Evolutionary conservation across 495 filamentous ascomycete species (phyloP).

Genomic region (Aspergillus affinis): DNA sequence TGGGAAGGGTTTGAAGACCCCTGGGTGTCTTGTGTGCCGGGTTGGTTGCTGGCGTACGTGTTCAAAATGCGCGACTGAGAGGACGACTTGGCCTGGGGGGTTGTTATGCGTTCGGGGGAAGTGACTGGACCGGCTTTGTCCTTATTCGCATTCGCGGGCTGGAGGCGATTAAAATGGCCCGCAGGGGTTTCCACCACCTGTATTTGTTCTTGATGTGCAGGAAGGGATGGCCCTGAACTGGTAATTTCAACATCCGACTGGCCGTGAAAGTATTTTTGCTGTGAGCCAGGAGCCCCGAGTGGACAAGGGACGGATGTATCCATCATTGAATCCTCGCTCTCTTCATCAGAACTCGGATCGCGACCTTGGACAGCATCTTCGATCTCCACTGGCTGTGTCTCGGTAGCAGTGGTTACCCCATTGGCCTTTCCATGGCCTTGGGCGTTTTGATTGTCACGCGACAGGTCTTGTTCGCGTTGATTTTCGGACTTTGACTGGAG

Average conservation of each 20-base stretch:
- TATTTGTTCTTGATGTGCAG: slow-evolving; percentile 24
- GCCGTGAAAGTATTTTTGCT: slow-evolving; percentile 26
- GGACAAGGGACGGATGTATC: slow-evolving; percentile 53
- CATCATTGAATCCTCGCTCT: slow-evolving; percentile 51
- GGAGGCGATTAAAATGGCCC: slow-evolving; percentile 12
- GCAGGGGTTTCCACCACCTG: slow-evolving; percentile 43
- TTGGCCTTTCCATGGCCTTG: not conserved
- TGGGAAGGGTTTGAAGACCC: slow-evolving; percentile 12
- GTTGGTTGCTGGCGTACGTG: slow-evolving; percentile 28
- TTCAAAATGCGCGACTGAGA: slow-evolving; percentile 41
- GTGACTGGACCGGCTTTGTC: not conserved
- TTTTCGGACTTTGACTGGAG: not conserved
- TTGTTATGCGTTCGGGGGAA: slow-evolving; percentile 18
- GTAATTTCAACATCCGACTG: slow-evolving; percentile 27
- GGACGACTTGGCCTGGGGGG: slow-evolving; percentile 34
- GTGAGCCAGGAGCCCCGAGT: slow-evolving; percentile 29
- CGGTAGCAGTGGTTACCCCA: not conserved
- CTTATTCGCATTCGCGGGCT: slow-evolving; percentile 6
- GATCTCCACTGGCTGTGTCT: not conserved
- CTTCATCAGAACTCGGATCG: slow-evolving; percentile 24
- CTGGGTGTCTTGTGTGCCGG: slow-evolving; percentile 24
- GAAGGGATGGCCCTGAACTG: slow-evolving; percentile 29
- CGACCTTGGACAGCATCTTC: not conserved
- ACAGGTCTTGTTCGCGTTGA: not conserved
- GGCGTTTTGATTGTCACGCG: not conserved